A percentile compares a stretch with the other conserved stretches of the same genome.
Conservation (phyloP, 148 eudicot genomes). For the Bassia scoparia region DNA sequence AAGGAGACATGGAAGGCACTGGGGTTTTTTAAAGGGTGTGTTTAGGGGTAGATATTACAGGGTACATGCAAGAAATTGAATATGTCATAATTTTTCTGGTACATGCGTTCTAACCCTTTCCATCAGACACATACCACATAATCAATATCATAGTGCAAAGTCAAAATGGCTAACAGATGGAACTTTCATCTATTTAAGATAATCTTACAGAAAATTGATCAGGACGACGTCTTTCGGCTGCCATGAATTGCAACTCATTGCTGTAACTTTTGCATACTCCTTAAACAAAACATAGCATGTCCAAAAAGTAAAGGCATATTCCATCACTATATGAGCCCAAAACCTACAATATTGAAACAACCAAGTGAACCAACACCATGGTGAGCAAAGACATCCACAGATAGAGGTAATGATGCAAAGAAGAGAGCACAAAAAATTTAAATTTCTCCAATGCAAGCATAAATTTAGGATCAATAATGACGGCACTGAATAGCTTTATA, state of each 20-base stretch:
- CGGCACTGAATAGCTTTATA: background rate
- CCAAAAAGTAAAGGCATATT: slow-evolving; percentile 81
- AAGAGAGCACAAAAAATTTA: no score
- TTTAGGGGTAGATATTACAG: background rate
- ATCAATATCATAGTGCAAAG: background rate
- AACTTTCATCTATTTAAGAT: background rate
- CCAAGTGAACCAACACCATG: slow-evolving; percentile 18
- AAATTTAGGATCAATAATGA: background rate
- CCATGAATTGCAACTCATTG: slow-evolving; percentile 74
- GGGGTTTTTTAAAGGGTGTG: no score
- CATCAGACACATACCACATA: no score
- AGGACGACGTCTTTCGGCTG: slow-evolving; percentile 78
- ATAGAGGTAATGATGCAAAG: background rate
- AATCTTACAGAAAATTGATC: slow-evolving; percentile 86
- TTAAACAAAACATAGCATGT: slow-evolving; percentile 61
- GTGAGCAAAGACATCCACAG: background rate
- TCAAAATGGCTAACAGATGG: background rate
- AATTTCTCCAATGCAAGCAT: background rate
- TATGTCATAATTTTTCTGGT: background rate
- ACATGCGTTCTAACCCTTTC: background rate
- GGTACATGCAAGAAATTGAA: background rate
- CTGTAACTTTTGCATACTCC: slow-evolving; percentile 67
- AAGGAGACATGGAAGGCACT: background rate
- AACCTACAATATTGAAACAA: slow-evolving; percentile 46
- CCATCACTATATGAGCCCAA: slow-evolving; percentile 80